Evolutionary conservation across 2,329 filamentous ascomycete genomes (phyloP).

Genomic region (Juglanconis sp.): DNA sequence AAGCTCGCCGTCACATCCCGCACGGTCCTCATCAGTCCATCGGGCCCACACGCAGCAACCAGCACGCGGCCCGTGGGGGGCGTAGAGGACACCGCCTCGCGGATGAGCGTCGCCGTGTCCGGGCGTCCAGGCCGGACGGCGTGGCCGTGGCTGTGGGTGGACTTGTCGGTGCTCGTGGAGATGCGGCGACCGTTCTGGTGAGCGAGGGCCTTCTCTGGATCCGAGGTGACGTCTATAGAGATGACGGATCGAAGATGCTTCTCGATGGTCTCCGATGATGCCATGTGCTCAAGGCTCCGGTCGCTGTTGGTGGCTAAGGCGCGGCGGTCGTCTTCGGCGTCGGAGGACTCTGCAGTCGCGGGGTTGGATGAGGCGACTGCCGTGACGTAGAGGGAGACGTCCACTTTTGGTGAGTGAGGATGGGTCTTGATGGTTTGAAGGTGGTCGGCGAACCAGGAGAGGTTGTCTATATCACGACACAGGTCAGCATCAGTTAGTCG

Average conservation of each 20-base stretch:
- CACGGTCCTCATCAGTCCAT: constrained; percentile 40
- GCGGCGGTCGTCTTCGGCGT: constrained; percentile 5
- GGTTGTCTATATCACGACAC: constrained; percentile 24
- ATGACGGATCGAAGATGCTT: background rate
- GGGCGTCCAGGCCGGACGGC: constrained; percentile 37
- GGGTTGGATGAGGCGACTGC: constrained; percentile 17
- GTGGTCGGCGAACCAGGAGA: constrained; percentile 38
- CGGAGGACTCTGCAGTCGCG: background rate
- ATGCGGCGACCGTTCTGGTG: background rate
- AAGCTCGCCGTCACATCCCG: constrained; percentile 41
- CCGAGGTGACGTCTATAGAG: background rate
- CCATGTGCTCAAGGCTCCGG: too few species aligned
- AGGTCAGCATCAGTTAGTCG: background rate
- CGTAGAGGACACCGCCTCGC: constrained; percentile 32
- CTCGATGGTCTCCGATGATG: constrained; percentile 18
- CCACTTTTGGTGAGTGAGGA: constrained; percentile 35
- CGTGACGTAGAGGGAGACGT: constrained; percentile 38
- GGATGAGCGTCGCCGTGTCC: constrained; percentile 37
- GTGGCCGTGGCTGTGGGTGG: constrained; percentile 21
- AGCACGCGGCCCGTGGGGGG: constrained; percentile 35
- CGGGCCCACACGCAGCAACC: constrained; percentile 48
- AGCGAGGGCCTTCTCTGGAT: constrained; percentile 5
- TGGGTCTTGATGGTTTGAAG: constrained; percentile 36
- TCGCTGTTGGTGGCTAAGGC: constrained; percentile 16
- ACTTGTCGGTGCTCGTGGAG: background rate